Evolutionary conservation across 2,329 filamentous ascomycete species (phyloP).

Genomic region (Aureobasidium melanogenum): DNA sequence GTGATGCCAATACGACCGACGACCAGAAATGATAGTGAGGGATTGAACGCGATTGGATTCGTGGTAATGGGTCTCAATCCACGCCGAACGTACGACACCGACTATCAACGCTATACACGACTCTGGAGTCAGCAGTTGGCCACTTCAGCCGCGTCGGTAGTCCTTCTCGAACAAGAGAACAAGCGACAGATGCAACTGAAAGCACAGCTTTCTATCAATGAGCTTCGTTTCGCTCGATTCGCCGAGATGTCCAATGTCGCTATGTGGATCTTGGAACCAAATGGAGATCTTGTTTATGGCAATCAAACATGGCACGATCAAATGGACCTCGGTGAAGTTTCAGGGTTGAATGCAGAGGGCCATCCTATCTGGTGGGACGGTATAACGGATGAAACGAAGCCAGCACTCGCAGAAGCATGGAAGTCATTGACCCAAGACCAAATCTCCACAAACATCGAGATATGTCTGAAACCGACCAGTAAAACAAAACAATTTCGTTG

Average conservation of each 20-base stretch:
- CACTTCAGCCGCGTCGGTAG: constrained; percentile 27
- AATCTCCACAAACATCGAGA: background rate
- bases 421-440: background rate
- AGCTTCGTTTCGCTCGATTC: constrained; percentile 26
- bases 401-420: background rate
- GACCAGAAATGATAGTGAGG: constrained; percentile 14
- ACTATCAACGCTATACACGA: constrained; percentile 26
- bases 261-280: constrained; percentile 17
- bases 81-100: constrained; percentile 25
- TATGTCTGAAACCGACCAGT: background rate
- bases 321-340: background rate
- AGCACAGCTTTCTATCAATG: constrained; percentile 16
- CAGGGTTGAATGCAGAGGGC: background rate
- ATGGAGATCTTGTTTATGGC: background rate
- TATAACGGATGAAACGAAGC: background rate
- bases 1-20: constrained; percentile 27
- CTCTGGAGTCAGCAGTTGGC: constrained; percentile 23
- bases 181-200: constrained; percentile 16
- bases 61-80: constrained; percentile 28
- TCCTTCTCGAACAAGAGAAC: constrained; percentile 27
- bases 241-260: constrained; percentile 27
- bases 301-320: constrained; percentile 9
- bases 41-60: constrained; percentile 24
- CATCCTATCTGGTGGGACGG: background rate
- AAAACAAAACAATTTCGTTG: background rate